Base-by-base conservation (phyloP, 2,329 filamentous ascomycete genomes). In the Nemania diffusa region DNA sequence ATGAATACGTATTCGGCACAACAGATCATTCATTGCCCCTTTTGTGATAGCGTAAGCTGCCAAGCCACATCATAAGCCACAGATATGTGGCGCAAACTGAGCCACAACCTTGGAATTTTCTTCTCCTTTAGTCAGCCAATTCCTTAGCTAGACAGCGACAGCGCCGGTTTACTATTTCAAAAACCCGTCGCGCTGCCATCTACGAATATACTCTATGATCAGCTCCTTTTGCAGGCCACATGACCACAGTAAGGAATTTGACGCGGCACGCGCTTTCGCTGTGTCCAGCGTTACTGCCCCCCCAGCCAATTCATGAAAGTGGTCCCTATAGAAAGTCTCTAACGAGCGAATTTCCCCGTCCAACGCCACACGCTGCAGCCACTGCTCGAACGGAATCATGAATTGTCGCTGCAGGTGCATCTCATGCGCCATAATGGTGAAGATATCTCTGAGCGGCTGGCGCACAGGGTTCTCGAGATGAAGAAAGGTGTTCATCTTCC, bases 391-490 rank as follows among this genome's bases (percentile, higher is more conserved):
- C 5, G 57, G 22, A 6, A 70, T 61, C 20, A 50, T 42, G 29
- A 57, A 57, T 5, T 58, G 50, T 20, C 46, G 44, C 5, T 24
- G 22, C 3, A 73, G 53, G 1, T 53, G 44, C 20, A 73, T 48
- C 24, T 72, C 71, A 29, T 68, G 22, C 29, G 57, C 68, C 66
- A 72, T 68, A 15, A 70, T 57, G 15, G 68, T 68, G n/a, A 67
- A 55, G 13, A 73, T 66, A 44, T 73, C 71, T 17, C 55, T 37
- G 20, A 68, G 51, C 4, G 64, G 60, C 40, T 73, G 71, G 20
- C 72, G 68, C 1, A 71, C 56, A 1, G 72, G 72, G 48, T 72
- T 73, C 34, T 73, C 72, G 2, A 73, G 56, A 56, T 73, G 72
- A 4, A 73, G 52, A 37, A 72, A 71, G 34, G 17, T 64, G 17